These are phyloP conservation scores for Mycena rebaudengoi DNA, from an alignment of 768 basidiomycete genomes.

Conservation along the genomic window DNA sequence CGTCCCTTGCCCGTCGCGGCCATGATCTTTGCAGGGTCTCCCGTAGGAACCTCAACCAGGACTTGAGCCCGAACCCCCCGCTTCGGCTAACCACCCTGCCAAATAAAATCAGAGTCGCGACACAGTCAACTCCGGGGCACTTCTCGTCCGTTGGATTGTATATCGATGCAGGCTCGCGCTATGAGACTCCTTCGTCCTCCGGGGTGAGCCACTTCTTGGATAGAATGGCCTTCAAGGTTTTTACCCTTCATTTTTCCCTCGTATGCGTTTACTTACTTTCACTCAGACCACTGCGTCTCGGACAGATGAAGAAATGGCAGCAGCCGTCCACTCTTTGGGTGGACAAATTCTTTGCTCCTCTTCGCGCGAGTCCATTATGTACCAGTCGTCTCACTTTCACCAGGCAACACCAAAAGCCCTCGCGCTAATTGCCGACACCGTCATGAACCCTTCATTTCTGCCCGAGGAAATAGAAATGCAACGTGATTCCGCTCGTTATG, in stretches of 20 bases:
- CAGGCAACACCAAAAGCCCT: constrained; percentile 82
- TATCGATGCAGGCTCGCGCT: constrained; percentile 92
- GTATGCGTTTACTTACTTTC: constrained; percentile 13
- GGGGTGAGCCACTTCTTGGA: constrained; percentile 95
- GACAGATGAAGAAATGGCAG: constrained; percentile 80
- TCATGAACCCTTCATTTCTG: constrained; percentile 78
- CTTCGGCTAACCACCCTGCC: constrained; percentile 83
- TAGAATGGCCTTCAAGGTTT: constrained; percentile 96
- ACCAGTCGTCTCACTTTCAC: constrained; percentile 95
- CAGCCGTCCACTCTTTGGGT: constrained; percentile 83
- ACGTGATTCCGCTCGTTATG: constrained; percentile 88
- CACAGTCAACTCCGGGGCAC: constrained; percentile 90
- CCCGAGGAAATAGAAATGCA: constrained; percentile 85
- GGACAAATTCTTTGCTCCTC: constrained; percentile 93
- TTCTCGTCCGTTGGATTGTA: constrained; percentile 95
- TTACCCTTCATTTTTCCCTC: background rate
- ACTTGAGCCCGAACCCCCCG: constrained; percentile 40
- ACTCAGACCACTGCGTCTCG: constrained; percentile 82
- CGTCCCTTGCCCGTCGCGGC: constrained; percentile 48
- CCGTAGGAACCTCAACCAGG: constrained; percentile 24
- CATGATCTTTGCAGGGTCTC: constrained; percentile 33
- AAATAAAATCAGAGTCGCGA: constrained; percentile 92
- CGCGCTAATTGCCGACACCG: constrained; percentile 91
- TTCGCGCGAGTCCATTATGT: constrained; percentile 95
- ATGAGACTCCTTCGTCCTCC: constrained; percentile 75